Conservation (phyloP, 345 rosid species). For the Brassica nigra region DNA sequence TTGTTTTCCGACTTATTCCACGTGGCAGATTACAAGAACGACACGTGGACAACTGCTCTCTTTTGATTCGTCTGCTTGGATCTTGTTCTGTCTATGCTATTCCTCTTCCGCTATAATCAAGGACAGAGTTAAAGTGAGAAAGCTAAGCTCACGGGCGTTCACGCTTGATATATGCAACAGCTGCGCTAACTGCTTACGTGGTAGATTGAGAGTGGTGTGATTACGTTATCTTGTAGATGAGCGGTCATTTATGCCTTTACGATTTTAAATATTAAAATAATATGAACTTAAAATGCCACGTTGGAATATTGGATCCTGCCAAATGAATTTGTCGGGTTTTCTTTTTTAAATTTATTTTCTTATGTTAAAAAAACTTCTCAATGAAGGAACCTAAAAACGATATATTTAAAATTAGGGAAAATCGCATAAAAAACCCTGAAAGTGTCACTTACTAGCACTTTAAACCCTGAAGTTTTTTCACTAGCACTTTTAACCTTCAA, state of each 20-base stretch:
- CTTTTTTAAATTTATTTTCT: not conserved
- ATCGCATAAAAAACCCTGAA: too few relatives aligned
- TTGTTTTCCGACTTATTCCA: slow-evolving; percentile 10
- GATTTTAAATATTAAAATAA: slow-evolving; percentile 5
- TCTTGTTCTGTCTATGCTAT: slow-evolving; percentile 43
- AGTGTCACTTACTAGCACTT: too few relatives aligned
- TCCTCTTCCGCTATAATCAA: slow-evolving; percentile 1
- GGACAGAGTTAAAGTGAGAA: not conserved
- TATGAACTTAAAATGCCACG: slow-evolving; percentile 53
- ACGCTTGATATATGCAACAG: not conserved
- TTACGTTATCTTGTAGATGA: slow-evolving; percentile 28
- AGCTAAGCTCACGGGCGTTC: slow-evolving; percentile 6
- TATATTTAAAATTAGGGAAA: not conserved
- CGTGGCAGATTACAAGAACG: slow-evolving; percentile 21
- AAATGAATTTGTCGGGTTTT: slow-evolving; percentile 24
- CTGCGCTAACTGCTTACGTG: slow-evolving; percentile 22
- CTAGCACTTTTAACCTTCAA: too few relatives aligned
- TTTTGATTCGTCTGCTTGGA: slow-evolving; percentile 46
- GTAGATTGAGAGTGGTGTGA: slow-evolving; percentile 8
- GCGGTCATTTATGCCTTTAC: slow-evolving; percentile 4
- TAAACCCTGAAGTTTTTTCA: too few relatives aligned
- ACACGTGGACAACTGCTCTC: slow-evolving; percentile 8
- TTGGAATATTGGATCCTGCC: slow-evolving; percentile 40
- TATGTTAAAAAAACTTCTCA: not conserved
- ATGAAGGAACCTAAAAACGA: not conserved